Percentiles rank a stretch among this genome's conserved stretches.
phyloP scores from a whole-genome alignment of 768 basidiomycete species.

The Hypsizygus marmoreus region DNA sequence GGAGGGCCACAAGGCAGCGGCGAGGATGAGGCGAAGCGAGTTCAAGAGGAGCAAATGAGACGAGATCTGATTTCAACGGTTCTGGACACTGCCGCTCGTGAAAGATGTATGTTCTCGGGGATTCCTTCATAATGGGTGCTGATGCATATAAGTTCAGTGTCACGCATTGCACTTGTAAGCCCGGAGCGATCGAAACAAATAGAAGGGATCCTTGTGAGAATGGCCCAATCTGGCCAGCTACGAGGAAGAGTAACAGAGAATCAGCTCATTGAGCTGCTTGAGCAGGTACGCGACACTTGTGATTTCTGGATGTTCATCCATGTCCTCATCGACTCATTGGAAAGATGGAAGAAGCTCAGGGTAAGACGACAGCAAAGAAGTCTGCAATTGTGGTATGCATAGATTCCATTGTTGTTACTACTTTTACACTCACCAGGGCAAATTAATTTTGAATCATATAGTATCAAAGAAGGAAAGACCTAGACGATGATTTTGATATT shows the following conservation, averaged over 20 bases:
- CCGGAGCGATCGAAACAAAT: conserved; percentile 81
- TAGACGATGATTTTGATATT: conserved; percentile 68
- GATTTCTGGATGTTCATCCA: conserved; percentile 24
- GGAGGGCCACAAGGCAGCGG: conserved; percentile 4
- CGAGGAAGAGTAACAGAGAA: conserved; percentile 74
- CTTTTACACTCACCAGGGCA: no score
- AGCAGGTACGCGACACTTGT: conserved; percentile 60
- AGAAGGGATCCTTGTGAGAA: conserved; percentile 73
- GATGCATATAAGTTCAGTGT: conserved; percentile 49
- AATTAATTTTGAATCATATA: conserved; percentile 22
- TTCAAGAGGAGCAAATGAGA: conserved; percentile 75
- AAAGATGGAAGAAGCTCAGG: conserved; percentile 61
- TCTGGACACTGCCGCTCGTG: conserved; percentile 75
- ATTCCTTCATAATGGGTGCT: background rate
- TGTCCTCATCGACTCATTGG: conserved; percentile 13
- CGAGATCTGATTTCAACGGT: conserved; percentile 78
- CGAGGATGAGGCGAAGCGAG: conserved; percentile 57
- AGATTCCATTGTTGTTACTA: conserved; percentile 3
- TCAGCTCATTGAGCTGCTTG: conserved; percentile 82
- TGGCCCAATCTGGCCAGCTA: conserved; percentile 84
- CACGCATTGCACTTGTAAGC: conserved; percentile 85
- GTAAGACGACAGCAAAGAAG: conserved; percentile 50
- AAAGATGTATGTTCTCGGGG: conserved; percentile 59
- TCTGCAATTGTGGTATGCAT: conserved; percentile 56
- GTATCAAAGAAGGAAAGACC: conserved; percentile 68